A percentile compares a stretch with the other conserved stretches of the same genome.
phyloP scores from a whole-genome alignment of 352 stramenopile genomes.

The Pythium dissimile region DNA sequence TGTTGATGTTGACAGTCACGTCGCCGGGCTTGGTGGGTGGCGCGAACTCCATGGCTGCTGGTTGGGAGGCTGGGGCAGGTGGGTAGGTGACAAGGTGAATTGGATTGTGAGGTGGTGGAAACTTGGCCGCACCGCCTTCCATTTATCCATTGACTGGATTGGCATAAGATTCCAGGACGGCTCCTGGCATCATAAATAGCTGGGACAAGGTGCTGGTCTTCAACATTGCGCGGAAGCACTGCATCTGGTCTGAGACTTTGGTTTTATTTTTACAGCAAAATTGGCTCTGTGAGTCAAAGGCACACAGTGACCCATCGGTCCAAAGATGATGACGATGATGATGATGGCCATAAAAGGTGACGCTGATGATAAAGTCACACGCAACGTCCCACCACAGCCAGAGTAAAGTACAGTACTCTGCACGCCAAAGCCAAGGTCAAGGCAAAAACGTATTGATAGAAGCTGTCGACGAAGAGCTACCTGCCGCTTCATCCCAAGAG shows the following conservation, averaged over 20 bases:
- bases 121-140: neutral
- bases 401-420: neutral
- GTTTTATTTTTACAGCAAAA: neutral
- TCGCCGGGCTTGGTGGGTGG: slow-evolving; percentile 49
- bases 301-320: neutral
- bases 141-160: neutral
- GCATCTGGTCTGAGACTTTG: neutral
- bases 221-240: too few species aligned
- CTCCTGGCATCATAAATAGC: too few species aligned
- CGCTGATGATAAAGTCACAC: neutral
- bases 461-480: neutral
- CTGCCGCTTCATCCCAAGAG: too few species aligned
- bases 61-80: neutral
- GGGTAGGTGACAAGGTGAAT: neutral
- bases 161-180: neutral
- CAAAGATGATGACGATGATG: too few species aligned
- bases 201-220: too few species aligned
- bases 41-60: slow-evolving; percentile 47
- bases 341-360: too few species aligned
- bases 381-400: neutral
- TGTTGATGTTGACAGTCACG: slow-evolving; percentile 36
- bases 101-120: slow-evolving; percentile 7
- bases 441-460: neutral
- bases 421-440: neutral
- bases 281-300: neutral